Evolutionary conservation across 805 yeast genomes (phyloP), one percentile per base, ranked within the genome.

Genomic region (Saccharomycopsis lassenensis): DNA sequence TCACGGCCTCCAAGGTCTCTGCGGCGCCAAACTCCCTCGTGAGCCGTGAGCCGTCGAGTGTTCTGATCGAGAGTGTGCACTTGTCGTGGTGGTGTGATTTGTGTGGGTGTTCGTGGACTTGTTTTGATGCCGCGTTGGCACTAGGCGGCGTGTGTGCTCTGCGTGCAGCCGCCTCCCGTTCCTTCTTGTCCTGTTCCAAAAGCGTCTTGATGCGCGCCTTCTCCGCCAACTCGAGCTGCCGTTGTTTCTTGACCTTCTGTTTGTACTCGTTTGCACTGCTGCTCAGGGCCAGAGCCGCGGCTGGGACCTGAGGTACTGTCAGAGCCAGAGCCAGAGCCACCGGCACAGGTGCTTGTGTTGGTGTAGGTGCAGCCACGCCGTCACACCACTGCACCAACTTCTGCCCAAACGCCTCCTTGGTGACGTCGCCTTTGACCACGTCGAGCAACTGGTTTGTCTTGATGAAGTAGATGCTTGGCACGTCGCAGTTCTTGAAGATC

Each of bases 31-130:
- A 82, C 16, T 61, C 61, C 31, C 71, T 65, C 37, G 64, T 67
- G 3, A 78, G 39, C 1, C 79, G 60, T 8, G 62, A 58, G 0
- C 94, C 89, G 54, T 83, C 80, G 31, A 83, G 65, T 25, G 80
- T 58, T 46, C 81, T 71, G 8, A 84, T 61, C n/a, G 72, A 67
- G 8, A 78, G 55, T 0, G 63, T 53, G 44, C 42, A 39, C 14
- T 12, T 26, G 7, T 29, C 23, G 22, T 24, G 28, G 16, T 33
- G 17, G 18, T 29, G 38, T n/a, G n/a, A n/a, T n/a, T n/a, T n/a
- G n/a, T n/a, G n/a, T n/a, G n/a, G n/a, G n/a, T n/a, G n/a, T n/a
- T n/a, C n/a, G n/a, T n/a, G n/a, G n/a, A n/a, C n/a, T n/a, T n/a
- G n/a, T n/a, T n/a, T n/a, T n/a, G n/a, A n/a, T n/a, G n/a, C 23